Base-by-base conservation (phyloP, 768 basidiomycete genomes). In the Dictyophora rubrovolvata region DNA sequence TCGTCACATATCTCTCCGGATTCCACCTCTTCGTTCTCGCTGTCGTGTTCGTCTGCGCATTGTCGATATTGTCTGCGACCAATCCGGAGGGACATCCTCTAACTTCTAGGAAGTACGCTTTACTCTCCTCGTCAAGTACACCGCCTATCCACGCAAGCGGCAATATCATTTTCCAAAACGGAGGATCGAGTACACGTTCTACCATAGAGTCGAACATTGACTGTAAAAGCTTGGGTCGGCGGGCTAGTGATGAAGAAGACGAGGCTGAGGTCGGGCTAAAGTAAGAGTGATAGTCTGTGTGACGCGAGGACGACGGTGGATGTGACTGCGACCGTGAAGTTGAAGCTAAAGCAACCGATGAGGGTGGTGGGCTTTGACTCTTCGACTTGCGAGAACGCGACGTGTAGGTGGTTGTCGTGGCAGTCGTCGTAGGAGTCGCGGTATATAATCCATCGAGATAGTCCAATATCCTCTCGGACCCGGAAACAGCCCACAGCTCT, bases 161-260 rank as follows among this genome's bases (percentile, higher is more conserved):
- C 0, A 87, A 73, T 78, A 88, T 81, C 65, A 89, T 83, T 1
- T 80, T 80, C 17, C 87, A 73, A 16, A 89, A 75, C 0, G 86
- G 86, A 65, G 83, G 82, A n/a, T 75, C 76, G 64, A 88, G 80
- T 4, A 82, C 73, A 22, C 86, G 82, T 60, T 86, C 78, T 55
- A 89, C 73, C 67, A 82, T 83, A 65, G 86, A 82, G 2, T 85
- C 85, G 67, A 88, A 89, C 36, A 86, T 74, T 6, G 78, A 73
- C 59, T 89, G 86, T 48, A 87, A 68, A 61, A 86, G 82, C 6
- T 89, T 75, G 0, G 84, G 83, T 4, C 85, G 82, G 0, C 83
- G 83, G 0, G 86, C 85, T 28, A 28, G 28, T 28, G 28, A 28
- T 28, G 28, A 28, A 28, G 28, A 28, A 28, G 28, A 28, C 7